These are phyloP conservation scores for Cucumis cinereus DNA, from an alignment of 306 rosid genomes.

Conservation along the genomic window DNA sequence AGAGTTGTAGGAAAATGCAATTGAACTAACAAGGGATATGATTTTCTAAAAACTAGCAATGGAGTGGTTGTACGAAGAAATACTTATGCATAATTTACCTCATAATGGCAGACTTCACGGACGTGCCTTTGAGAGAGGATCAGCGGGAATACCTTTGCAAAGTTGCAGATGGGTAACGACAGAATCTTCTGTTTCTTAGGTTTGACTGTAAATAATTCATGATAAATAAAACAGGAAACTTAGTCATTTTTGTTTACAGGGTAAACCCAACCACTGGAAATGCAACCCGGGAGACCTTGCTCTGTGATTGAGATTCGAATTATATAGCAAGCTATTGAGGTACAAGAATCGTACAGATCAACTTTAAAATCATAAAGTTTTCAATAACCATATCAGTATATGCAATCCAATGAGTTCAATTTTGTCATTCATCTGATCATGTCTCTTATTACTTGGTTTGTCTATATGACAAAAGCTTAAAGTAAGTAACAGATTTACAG, in stretches of 20 bases:
- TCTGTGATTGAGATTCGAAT: constrained; percentile 34
- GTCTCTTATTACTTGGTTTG: not conserved
- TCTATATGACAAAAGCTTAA: not conserved
- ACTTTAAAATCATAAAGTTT: not conserved
- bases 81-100: not conserved
- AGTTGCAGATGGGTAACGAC: constrained; percentile 70
- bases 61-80: not conserved
- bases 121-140: constrained; percentile 90
- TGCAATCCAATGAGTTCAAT: not conserved
- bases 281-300: constrained; percentile 77
- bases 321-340: not conserved
- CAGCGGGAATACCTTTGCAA: constrained; percentile 81
- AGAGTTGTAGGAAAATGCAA: not conserved
- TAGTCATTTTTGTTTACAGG: constrained; percentile 30
- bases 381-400: not conserved
- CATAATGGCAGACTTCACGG: constrained; percentile 60
- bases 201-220: not conserved
- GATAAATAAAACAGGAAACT: not conserved
- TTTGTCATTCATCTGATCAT: not conserved
- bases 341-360: not conserved
- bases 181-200: not conserved
- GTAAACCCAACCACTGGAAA: constrained; percentile 85
- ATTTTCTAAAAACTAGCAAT: not conserved
- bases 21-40: not conserved
- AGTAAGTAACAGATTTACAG: not conserved